Conservation (phyloP, 129 eudicot genomes). For the Arctium lappa region DNA sequence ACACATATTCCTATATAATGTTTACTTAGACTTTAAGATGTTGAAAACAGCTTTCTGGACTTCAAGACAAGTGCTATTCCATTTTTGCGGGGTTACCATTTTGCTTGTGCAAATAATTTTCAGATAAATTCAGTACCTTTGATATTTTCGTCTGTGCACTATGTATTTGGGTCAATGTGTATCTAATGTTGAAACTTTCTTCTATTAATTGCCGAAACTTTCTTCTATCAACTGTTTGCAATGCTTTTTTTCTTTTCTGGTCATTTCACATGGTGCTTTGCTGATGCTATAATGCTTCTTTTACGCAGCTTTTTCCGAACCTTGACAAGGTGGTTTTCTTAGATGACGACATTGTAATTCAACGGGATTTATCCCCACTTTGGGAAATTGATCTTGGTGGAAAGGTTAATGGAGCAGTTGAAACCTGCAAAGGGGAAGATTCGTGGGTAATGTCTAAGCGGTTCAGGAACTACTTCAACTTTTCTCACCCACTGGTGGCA, state of each 20-base stretch:
- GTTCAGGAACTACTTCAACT: conserved; percentile 90
- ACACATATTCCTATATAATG: no score
- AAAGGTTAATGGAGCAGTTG: conserved; percentile 97
- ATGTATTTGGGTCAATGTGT: no score
- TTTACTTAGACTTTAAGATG: no score
- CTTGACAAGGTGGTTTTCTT: conserved; percentile 96
- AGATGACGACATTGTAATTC: conserved; percentile 94
- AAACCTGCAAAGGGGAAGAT: conserved; percentile 97
- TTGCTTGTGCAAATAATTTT: no score
- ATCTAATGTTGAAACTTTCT: neutral
- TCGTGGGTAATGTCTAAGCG: conserved; percentile 96
- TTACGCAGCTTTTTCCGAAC: conserved; percentile 87
- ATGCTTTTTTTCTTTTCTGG: neutral
- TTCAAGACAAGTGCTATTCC: no score
- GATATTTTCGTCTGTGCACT: no score
- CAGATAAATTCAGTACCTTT: no score
- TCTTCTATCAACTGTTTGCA: no score
- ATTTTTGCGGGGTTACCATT: no score
- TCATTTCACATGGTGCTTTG: conserved; percentile 10
- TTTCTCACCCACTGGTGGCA: conserved; percentile 88
- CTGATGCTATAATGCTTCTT: conserved; percentile 18
- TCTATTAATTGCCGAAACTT: no score
- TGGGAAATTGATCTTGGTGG: conserved; percentile 92
- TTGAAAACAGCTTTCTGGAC: no score
- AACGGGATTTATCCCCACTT: conserved; percentile 84